Conservation (phyloP, 768 basidiomycete species). For the Phylloporus scabripes region DNA sequence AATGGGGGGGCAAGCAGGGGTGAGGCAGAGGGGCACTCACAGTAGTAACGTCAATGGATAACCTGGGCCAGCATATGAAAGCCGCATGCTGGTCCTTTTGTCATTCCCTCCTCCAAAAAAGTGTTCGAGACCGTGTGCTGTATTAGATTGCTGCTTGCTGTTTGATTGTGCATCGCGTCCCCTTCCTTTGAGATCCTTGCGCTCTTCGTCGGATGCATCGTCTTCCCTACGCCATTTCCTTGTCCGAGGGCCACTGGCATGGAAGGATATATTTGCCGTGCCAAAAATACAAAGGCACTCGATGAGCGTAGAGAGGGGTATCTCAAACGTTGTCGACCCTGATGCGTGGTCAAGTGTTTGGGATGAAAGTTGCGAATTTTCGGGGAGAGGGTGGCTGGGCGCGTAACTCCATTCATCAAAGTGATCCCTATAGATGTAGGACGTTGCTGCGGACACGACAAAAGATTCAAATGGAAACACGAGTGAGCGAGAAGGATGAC, state of each 20-base stretch:
- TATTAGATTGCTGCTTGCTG: constrained; percentile 17
- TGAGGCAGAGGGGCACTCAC: constrained; percentile 43
- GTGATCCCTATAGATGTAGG: constrained; percentile 70
- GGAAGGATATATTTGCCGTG: constrained; percentile 46
- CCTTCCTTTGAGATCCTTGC: constrained; percentile 33
- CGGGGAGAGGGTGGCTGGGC: constrained; percentile 33
- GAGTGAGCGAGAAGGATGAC: neutral
- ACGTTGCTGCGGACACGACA: constrained; percentile 53
- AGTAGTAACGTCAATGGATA: constrained; percentile 73
- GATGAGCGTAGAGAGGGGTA: constrained; percentile 77
- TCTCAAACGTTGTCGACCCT: constrained; percentile 56
- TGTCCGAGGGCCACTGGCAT: constrained; percentile 31
- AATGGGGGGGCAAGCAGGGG: neutral
- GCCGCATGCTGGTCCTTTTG: constrained; percentile 78
- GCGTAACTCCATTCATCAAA: constrained; percentile 78
- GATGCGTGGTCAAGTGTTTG: constrained; percentile 10
- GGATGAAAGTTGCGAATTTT: constrained; percentile 17
- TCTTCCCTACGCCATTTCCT: constrained; percentile 46
- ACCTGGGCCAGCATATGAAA: constrained; percentile 76
- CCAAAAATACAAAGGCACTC: constrained; percentile 95
- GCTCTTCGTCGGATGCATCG: constrained; percentile 41
- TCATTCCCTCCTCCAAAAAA: constrained; percentile 48
- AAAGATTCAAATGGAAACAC: neutral
- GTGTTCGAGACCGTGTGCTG: constrained; percentile 43
- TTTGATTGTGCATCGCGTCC: constrained; percentile 1